phyloP scores from a whole-genome alignment of 2,329 filamentous ascomycete genomes.

The Fusarium cyanostomum region DNA sequence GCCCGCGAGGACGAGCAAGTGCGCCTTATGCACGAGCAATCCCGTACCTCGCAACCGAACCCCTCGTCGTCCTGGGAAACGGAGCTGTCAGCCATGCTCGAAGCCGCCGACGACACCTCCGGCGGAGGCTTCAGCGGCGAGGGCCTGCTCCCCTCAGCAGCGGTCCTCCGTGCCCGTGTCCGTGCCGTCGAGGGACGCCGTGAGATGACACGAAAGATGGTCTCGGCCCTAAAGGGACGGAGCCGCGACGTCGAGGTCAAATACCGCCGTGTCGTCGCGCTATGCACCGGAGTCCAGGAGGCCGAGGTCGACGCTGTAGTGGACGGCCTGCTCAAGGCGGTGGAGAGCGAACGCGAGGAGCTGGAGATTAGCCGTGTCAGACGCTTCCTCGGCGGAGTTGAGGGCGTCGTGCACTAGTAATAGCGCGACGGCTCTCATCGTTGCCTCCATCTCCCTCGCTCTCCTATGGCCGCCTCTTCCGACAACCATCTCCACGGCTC shows the following conservation, averaged over 20 bases:
- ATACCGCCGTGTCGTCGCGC: constrained; percentile 85
- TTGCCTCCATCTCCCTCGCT: neutral
- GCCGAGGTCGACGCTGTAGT: constrained; percentile 82
- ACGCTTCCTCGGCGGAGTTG: constrained; percentile 82
- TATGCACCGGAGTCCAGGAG: constrained; percentile 85
- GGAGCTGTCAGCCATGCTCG: constrained; percentile 60
- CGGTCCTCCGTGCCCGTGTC: constrained; percentile 72
- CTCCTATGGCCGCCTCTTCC: neutral
- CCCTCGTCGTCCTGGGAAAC: constrained; percentile 63
- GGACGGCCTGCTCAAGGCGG: constrained; percentile 81
- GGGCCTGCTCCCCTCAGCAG: constrained; percentile 64
- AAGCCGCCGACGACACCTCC: constrained; percentile 52
- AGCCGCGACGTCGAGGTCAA: constrained; percentile 87
- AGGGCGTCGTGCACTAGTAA: constrained; percentile 63
- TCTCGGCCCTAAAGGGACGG: constrained; percentile 76
- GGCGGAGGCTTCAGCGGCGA: constrained; percentile 51
- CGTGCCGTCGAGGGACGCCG: constrained; percentile 77
- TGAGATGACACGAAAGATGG: constrained; percentile 71
- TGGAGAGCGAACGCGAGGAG: constrained; percentile 85
- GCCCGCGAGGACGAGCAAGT: constrained; percentile 76
- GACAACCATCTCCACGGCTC: neutral
- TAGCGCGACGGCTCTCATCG: neutral
- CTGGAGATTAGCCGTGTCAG: constrained; percentile 80
- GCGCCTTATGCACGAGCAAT: constrained; percentile 55
- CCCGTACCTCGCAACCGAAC: constrained; percentile 54